Evolutionary conservation across 2,329 filamentous ascomycete genomes (phyloP).

Genomic region (Paecilomyces formosus): DNA sequence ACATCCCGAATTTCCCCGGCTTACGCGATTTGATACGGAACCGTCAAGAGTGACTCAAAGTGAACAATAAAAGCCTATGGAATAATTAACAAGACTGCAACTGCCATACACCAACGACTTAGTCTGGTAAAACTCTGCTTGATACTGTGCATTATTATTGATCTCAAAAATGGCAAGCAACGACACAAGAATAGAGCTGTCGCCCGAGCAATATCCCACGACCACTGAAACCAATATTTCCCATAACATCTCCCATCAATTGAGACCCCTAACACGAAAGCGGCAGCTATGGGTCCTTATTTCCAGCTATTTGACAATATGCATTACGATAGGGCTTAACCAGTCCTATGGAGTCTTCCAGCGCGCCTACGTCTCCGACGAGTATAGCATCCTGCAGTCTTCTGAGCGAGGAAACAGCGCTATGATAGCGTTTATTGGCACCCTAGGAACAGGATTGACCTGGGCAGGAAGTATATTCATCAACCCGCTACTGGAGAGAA

Average conservation of each 20-base stretch:
- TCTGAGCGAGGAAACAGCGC: constrained; percentile 31
- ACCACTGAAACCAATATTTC: background rate
- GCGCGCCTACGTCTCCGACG: constrained; percentile 36
- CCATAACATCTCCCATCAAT: background rate
- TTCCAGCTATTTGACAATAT: constrained; percentile 39
- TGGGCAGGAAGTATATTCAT: constrained; percentile 45
- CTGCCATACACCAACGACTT: too few relatives aligned
- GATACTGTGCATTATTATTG: too few relatives aligned
- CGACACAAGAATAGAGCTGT: background rate
- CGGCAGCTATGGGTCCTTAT: constrained; percentile 38
- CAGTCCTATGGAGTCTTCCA: constrained; percentile 46
- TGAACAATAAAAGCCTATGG: too few relatives aligned
- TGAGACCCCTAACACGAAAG: background rate
- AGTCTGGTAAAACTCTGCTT: too few relatives aligned
- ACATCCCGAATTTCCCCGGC: too few relatives aligned
- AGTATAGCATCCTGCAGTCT: constrained; percentile 32
- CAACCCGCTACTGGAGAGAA: constrained; percentile 41
- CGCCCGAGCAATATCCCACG: background rate
- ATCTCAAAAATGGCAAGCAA: background rate
- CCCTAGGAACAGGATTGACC: constrained; percentile 42
- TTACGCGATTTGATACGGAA: too few relatives aligned
- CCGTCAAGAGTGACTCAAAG: too few relatives aligned
- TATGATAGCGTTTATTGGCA: constrained; percentile 43
- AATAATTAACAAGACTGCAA: too few relatives aligned
- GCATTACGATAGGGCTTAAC: constrained; percentile 44